Percentiles rank a stretch among this genome's conserved stretches.
Evolutionary conservation across 495 filamentous ascomycete species (phyloP).

Genomic region (Podospora appendiculata): DNA sequence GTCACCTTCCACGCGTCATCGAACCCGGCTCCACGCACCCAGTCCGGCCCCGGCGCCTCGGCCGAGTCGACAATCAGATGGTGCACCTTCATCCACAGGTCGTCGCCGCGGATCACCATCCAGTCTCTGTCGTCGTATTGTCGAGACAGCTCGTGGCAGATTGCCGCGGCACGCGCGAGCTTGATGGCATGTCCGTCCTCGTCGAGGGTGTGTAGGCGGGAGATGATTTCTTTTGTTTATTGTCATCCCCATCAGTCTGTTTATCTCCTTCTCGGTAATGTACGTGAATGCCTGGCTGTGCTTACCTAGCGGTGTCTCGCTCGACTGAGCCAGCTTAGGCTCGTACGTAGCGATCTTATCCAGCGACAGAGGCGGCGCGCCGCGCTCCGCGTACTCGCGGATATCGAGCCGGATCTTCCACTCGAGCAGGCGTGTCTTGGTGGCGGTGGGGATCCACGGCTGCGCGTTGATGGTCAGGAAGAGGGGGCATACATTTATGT

Average conservation of each 20-base stretch:
- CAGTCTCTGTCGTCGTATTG: conserved; percentile 32
- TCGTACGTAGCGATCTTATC: conserved; percentile 49
- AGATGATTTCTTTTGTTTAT: conserved; percentile 32
- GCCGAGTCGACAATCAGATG: conserved; percentile 56
- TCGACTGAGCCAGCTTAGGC: conserved; percentile 17
- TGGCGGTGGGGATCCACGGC: conserved; percentile 31
- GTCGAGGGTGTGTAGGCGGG: conserved; percentile 40
- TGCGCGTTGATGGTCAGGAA: conserved; percentile 30
- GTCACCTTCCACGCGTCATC: conserved; percentile 48
- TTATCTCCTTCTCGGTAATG: not conserved
- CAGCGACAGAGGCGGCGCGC: conserved; percentile 43
- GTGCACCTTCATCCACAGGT: conserved; percentile 64
- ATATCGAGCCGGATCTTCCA: conserved; percentile 70
- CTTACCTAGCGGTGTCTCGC: not conserved
- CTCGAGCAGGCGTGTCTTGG: conserved; percentile 60
- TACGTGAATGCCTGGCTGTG: too few relatives aligned
- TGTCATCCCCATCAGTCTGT: too few relatives aligned
- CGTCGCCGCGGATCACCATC: conserved; percentile 48
- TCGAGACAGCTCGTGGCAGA: conserved; percentile 21
- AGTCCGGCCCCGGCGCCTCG: conserved; percentile 35
- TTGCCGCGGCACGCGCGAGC: conserved; percentile 56
- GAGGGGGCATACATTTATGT: conserved; percentile 32
- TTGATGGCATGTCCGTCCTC: conserved; percentile 82
- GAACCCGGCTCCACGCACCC: conserved; percentile 51
- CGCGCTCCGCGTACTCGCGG: conserved; percentile 56